Evolutionary conservation across 306 rosid genomes (phyloP).

Genomic region (Ceratonia siliqua): DNA sequence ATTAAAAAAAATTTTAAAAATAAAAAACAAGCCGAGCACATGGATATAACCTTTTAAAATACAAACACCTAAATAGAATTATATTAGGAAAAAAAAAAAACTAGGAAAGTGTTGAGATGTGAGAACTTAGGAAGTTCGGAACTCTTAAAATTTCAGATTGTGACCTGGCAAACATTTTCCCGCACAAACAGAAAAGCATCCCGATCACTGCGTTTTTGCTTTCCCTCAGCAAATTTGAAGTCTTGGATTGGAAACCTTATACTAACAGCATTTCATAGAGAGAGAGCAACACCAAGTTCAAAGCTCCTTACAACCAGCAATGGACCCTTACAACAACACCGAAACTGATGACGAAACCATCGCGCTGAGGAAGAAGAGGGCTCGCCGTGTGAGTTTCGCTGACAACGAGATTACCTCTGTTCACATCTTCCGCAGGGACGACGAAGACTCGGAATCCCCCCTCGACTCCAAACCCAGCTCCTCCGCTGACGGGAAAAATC

Average conservation of each 20-base stretch:
- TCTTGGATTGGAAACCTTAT: neutral
- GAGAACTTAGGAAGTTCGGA: no score
- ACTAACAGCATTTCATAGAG: no score
- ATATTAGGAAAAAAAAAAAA: no score
- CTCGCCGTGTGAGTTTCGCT: conserved; percentile 95
- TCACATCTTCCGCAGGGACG: conserved; percentile 79
- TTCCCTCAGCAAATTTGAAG: neutral
- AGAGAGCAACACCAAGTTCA: neutral
- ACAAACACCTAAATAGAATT: no score
- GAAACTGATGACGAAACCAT: conserved; percentile 59
- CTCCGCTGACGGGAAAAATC: neutral
- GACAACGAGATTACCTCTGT: conserved; percentile 93
- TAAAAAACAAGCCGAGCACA: no score
- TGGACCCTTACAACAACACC: conserved; percentile 61
- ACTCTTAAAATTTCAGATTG: no score
- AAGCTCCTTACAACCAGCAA: conserved; percentile 2
- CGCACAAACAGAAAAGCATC: no score
- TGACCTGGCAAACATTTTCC: no score
- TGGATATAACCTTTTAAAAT: no score
- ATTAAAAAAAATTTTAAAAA: no score
- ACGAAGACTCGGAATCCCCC: conserved; percentile 61
- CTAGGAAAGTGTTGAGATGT: no score
- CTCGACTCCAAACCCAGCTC: conserved; percentile 43
- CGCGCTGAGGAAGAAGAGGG: conserved; percentile 54
- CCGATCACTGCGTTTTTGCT: neutral